Base-by-base conservation (phyloP, 2,329 filamentous ascomycete species). In the Myotisia sp. region DNA sequence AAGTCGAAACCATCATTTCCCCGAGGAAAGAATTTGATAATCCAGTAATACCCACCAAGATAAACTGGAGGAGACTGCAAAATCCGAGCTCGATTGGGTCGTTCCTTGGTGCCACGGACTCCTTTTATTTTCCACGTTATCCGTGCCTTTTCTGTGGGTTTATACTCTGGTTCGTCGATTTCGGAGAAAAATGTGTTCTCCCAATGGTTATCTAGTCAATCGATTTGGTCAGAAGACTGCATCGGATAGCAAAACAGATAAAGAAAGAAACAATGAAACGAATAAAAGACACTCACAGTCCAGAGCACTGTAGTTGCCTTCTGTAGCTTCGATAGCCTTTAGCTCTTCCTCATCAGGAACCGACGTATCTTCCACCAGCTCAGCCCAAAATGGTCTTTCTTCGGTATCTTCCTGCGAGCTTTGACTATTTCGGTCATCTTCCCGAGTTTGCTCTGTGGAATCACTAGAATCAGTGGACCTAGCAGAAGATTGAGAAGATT, bases 11-110 rank as follows among this genome's bases (percentile, higher is more conserved):
- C 65, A 42, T 68, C 65, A 45, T 76, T 74, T 13, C 73, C 73
- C 28, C 64, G 64, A 2, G 73, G 73, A 43, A 71, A 76, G 47
- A 76, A 71, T 50, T 76, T 76, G 56, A 77, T 70, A 36, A 67
- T 71, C 72, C 72, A 77, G 48, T 74, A 71, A 40, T 70, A 66
- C 13, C 69, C 71, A 13, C 70, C 73, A 37, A 76, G 58, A 17
- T 54, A 63, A 7, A 71, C 66, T 4, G 63, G 48, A 0, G 64
- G 68, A 4, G 73, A 76, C 19, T 65, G 66, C 64, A 76, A 71
- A 42, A 76, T 58, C 26, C 65, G 60, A 23, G 67, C 64, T 26
- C 63, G 63, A 46, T 76, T 76, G 2, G 71, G 72, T 3, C 64
- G 64, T 31, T 75, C 70, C 33, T 62, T 66, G 8, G 71, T 76